Evolutionary conservation across 2,329 filamentous ascomycete genomes (phyloP), one percentile per base, ranked within the genome.

Genomic region (Nothophoma quercina): DNA sequence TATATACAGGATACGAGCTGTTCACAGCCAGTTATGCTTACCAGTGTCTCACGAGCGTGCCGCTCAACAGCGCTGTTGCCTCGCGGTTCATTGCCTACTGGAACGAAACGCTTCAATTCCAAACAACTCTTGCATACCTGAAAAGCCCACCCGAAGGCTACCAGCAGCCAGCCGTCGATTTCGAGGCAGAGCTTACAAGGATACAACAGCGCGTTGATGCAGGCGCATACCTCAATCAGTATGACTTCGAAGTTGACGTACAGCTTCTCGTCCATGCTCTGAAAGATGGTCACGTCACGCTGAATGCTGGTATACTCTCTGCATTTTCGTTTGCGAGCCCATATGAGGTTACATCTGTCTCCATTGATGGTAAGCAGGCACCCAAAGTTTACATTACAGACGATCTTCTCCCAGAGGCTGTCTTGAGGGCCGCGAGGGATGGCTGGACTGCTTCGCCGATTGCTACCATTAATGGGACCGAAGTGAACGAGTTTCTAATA

Each of bases 1-100:
- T 9, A 12, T 40, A 12, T 21, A 35, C 4, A 51, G 47, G 40
- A 7, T 43, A 35, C 13, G 16, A 21, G 16, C 15, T 51, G 8
- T 51, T 51, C 8, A 21, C 29, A 4, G 64, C 46, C 12, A 52
- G 29, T 7, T 46, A 62, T 43, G 77, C 71, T 0, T 77, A 74
- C 51, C 65, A 71, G 4, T 82, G 79, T 50, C 68, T 81, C 3
- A 71, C 57, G 1, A 75, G 64, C 16, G 75, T 80, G 4, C 78
- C 79, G 0, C 78, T 82, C 55, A 74, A 78, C 38, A 22, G 66
- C 1, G 76, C 73, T 6, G 73, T 77, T 1, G 78, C 77, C 0
- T 58, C 69, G 7, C 64, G 74, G 2, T 78, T 81, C 49, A 45
- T 81, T 3, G 51, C 71, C 10, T 80, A 81, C 50, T 76, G 74